Evolutionary conservation across 352 stramenopile species (phyloP).

Genomic region (Stramenopiles sp.): DNA sequence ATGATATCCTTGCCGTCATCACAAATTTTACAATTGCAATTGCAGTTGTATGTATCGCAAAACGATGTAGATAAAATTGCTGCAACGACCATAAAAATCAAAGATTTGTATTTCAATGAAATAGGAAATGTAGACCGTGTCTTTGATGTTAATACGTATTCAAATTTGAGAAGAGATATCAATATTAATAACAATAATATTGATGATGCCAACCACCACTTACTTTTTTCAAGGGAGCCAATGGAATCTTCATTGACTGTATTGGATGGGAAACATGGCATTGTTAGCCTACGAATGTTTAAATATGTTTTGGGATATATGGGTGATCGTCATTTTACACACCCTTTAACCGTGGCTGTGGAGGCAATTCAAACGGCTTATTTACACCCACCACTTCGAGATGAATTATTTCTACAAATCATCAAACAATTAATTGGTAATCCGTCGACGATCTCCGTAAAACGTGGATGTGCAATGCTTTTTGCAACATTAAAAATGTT

Average conservation of each 20-base stretch:
- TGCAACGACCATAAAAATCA: constrained; percentile 14
- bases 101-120: constrained; percentile 14
- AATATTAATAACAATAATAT: constrained; percentile 13
- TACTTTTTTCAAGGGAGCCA: no score
- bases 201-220: constrained; percentile 19
- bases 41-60: constrained; percentile 13
- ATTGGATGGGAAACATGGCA: constrained; percentile 19
- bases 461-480: constrained; percentile 32
- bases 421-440: constrained; percentile 40
- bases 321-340: constrained; percentile 26
- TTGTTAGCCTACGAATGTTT: constrained; percentile 30
- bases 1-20: constrained; percentile 14
- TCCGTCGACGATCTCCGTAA: constrained; percentile 16
- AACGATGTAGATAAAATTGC: constrained; percentile 12
- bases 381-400: constrained; percentile 19
- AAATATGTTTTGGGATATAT: constrained; percentile 36
- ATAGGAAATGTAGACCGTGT: constrained; percentile 10
- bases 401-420: constrained; percentile 34
- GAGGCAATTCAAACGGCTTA: constrained; percentile 24
- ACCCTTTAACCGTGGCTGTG: constrained; percentile 15
- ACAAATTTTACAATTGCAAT: constrained; percentile 19
- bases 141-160: constrained; percentile 13
- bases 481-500: constrained; percentile 25
- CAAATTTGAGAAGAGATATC: constrained; percentile 14
- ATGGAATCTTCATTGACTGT: constrained; percentile 30